Percentiles rank a stretch among this genome's conserved stretches.
Conservation (phyloP, 345 rosid species). For the Salix suchowensis region DNA sequence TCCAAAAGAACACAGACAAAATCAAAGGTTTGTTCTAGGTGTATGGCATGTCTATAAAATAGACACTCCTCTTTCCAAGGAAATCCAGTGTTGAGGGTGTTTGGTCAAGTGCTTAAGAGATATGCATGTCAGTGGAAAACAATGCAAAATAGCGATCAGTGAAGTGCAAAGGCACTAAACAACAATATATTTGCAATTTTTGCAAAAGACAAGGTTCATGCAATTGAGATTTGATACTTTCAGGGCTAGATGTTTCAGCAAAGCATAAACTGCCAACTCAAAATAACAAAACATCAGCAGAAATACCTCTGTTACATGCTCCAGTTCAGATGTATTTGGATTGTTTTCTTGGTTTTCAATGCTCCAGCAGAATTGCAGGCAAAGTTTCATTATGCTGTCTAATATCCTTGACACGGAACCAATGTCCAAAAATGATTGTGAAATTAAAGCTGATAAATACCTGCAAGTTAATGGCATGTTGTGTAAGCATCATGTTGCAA, state of each 20-base stretch:
- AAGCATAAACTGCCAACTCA: not conserved
- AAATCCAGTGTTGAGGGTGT: too few relatives aligned
- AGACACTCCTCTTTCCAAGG: too few relatives aligned
- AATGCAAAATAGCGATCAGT: too few relatives aligned
- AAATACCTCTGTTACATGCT: slow-evolving; percentile 72
- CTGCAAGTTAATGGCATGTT: slow-evolving; percentile 34
- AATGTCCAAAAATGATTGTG: slow-evolving; percentile 95
- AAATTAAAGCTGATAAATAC: slow-evolving; percentile 89
- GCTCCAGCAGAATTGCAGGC: slow-evolving; percentile 97
- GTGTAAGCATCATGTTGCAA: slow-evolving; percentile 9
- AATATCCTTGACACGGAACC: slow-evolving; percentile 94
- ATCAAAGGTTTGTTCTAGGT: too few relatives aligned
- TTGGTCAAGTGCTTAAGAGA: too few relatives aligned
- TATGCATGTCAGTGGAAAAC: too few relatives aligned
- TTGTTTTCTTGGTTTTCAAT: slow-evolving; percentile 85
- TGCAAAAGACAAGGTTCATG: too few relatives aligned
- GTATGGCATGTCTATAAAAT: too few relatives aligned
- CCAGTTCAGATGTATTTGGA: slow-evolving; percentile 71
- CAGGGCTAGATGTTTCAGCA: not conserved
- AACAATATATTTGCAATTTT: too few relatives aligned
- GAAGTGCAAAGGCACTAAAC: too few relatives aligned
- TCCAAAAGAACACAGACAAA: too few relatives aligned
- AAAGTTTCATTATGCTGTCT: slow-evolving; percentile 91
- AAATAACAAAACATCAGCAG: not conserved
- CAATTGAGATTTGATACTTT: too few relatives aligned